phyloP scores from a whole-genome alignment of 805 yeast species.

The Cyberlindnera maclurae region DNA sequence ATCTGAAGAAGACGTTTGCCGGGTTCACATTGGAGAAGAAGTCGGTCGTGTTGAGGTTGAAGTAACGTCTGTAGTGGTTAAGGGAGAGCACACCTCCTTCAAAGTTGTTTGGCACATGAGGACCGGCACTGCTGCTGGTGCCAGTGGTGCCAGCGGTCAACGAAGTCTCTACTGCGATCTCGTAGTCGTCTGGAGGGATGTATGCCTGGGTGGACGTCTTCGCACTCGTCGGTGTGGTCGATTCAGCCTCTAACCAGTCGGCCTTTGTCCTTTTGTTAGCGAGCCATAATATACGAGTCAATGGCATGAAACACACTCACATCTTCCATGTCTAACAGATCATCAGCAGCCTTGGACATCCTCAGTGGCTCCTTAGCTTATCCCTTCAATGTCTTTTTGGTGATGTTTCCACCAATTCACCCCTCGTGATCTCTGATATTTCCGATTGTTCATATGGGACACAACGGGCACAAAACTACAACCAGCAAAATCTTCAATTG shows the following conservation, averaged over 20 bases:
- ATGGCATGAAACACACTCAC: constrained; percentile 1
- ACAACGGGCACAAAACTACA: too few species aligned
- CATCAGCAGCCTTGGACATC: constrained; percentile 1
- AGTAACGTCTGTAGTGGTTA: constrained; percentile 55
- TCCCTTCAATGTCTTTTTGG: too few species aligned
- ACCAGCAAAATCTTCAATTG: too few species aligned
- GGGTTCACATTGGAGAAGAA: constrained; percentile 49
- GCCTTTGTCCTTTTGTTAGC: too few species aligned
- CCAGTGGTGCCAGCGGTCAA: not conserved
- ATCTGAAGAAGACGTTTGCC: constrained; percentile 42
- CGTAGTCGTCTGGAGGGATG: constrained; percentile 26
- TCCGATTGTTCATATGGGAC: not conserved
- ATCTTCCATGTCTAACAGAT: constrained; percentile 11
- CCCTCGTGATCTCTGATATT: too few species aligned
- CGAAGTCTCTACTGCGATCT: constrained; percentile 5
- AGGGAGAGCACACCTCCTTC: constrained; percentile 47
- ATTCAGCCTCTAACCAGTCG: too few species aligned
- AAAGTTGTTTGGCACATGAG: constrained; percentile 15
- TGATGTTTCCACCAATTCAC: too few species aligned
- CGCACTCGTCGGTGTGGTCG: not conserved
- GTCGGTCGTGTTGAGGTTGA: constrained; percentile 60
- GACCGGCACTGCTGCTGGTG: not conserved
- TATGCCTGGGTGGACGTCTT: constrained; percentile 25
- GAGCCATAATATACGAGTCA: not conserved
- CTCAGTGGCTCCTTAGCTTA: too few species aligned